Evolutionary conservation across 139 green algal genomes (phyloP), one percentile per base, ranked within the genome.

Genomic region (Chlamydomonas asymmetrica): DNA sequence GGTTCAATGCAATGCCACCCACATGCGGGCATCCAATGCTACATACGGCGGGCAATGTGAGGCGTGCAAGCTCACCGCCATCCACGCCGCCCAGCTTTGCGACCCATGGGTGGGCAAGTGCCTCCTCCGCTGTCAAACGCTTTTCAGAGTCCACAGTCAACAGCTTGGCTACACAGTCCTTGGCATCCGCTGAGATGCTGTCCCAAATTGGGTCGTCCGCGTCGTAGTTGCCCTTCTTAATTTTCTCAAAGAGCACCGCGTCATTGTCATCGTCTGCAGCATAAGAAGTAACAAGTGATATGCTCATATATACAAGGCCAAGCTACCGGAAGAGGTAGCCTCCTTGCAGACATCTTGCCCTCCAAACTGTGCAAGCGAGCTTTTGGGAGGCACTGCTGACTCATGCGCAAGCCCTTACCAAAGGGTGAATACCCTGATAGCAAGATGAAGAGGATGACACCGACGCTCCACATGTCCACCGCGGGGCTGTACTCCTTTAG

Each of bases 401-500:
- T 68, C 29, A 68, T n/a, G 32, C 20, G 27, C 10, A 34, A 37
- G 7, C 18, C 22, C 25, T 62, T 73, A 93, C 85, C 88, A 83
- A 94, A 94, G 0, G 90, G 88, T 5, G 88, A 91, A 73, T 92
- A 93, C 10, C 88, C 90, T 0, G 82, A 91, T 65, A 84, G 74
- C 64, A 86, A 76, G 79, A 83, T 89, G 84, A 92, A 93, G 1
- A 94, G 87, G 69, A 94, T 92, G 29, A 94, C 90, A 25, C 90
- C 90, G 32, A 95, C 82, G 49, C 85, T 92, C 90, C 90, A 95
- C 87, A 95, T 92, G 69, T 95, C 90, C 48, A 93, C 90, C 6
- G 87, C 88, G 5, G 85, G 85, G 2, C 71, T 84, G 73, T 88
- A 90, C 68, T 91, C 86, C 50, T 91, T 86, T 5, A 85, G 49